Evolutionary conservation across 2,329 filamentous ascomycete genomes (phyloP), one percentile per base, ranked within the genome.

Genomic region (Paraphaeosphaeria sporulosa): DNA sequence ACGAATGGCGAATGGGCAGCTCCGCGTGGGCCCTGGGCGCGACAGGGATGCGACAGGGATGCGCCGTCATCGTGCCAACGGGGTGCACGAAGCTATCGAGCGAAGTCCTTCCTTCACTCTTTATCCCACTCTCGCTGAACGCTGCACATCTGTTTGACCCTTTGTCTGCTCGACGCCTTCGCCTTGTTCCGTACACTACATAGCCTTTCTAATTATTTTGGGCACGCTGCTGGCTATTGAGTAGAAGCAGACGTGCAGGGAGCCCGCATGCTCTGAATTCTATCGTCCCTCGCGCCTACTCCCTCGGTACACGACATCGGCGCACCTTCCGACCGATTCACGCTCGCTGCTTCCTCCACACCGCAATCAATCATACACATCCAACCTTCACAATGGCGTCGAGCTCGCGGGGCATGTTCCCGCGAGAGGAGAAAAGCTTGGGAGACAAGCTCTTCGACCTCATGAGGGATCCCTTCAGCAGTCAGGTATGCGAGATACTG

Each of bases 401-500:
- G 7, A 36, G 40, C 32, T 36, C 43, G 48, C 50, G 65, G 54
- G 63, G 57, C 55, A 55, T 71, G 64, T 63, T 75, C 57, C 58
- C 65, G 59, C 69, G 71, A 61, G 69, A 61, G 19, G 57, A 68
- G 62, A 71, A 66, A 64, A 73, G 68, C 57, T 64, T 71, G 10
- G 66, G 69, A 19, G 55, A 75, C 21, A 74, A 75, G 68, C 69
- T 77, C 52, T 59, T 74, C 57, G 40, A 67, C 12, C 64, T 76
- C 36, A 66, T 77, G 65, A 58, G 55, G 15, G 67, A 77, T 55
- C 72, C 73, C 7, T 63, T 77, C 50, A 68, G 68, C 27, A 60
- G 64, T 19, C 30, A 61, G 58, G 74, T 73, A 67, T 15, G 67
- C 54, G 36, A 21, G 8, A 7, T 17, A 17, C 23, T 25, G 48